Percentiles rank a stretch among this genome's conserved stretches.
These are phyloP conservation scores for Pythium sp. DNA, from an alignment of 352 stramenopile species.

Conservation along the genomic window DNA sequence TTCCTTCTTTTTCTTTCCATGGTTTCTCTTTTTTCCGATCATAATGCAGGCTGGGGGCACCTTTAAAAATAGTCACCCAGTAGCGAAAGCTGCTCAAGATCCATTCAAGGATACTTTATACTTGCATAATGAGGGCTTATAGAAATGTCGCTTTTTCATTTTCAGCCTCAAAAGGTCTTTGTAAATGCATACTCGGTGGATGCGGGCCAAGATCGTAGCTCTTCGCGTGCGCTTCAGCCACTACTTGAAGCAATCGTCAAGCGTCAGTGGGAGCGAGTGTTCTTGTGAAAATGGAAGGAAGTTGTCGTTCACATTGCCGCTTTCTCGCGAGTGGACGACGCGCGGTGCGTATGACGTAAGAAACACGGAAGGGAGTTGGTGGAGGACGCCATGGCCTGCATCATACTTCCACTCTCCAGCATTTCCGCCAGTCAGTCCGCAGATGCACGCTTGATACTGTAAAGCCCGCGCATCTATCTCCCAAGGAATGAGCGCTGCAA, in stretches of 20 bases:
- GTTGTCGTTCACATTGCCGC: neutral
- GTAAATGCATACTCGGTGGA: neutral
- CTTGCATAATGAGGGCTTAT: neutral
- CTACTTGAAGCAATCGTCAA: conserved; percentile 6
- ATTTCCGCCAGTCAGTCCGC: neutral
- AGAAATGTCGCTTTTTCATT: neutral
- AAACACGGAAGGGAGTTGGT: neutral
- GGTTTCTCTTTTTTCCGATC: neutral
- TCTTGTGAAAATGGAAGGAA: neutral
- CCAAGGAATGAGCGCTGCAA: neutral
- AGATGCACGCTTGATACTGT: neutral
- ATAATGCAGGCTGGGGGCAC: neutral
- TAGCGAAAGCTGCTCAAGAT: neutral
- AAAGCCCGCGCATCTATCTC: neutral
- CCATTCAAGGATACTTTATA: neutral
- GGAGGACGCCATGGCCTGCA: neutral
- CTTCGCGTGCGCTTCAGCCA: neutral
- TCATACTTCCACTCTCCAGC: neutral
- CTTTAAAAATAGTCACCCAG: conserved; percentile 4
- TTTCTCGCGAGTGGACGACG: conserved; percentile 2
- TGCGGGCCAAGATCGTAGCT: neutral
- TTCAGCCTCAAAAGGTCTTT: neutral
- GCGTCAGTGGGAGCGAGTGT: no score
- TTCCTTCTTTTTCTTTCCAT: conserved; percentile 5
- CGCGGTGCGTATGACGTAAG: conserved; percentile 5